A percentile compares a stretch with the other conserved stretches of the same genome.
Conservation (phyloP, 176 grass and related monocot species). For the Ananas comosus region DNA sequence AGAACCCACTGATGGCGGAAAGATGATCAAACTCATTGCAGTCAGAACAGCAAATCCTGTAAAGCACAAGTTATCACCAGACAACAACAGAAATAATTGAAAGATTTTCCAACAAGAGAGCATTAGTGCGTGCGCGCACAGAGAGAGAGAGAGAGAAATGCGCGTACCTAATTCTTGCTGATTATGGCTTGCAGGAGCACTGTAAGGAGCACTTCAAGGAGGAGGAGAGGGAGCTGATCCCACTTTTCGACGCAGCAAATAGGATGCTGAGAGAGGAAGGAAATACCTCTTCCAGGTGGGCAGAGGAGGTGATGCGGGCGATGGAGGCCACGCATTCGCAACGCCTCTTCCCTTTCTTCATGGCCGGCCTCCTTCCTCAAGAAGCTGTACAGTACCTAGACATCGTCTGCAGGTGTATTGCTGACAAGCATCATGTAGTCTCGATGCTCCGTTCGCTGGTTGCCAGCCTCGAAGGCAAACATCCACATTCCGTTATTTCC, state of each 20-base stretch:
- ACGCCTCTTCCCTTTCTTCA: constrained; percentile 79
- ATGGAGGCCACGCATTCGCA: constrained; percentile 83
- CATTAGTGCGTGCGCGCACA: not conserved
- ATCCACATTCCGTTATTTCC: constrained; percentile 13
- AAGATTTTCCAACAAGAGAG: too few relatives aligned
- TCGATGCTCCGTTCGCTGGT: constrained; percentile 60
- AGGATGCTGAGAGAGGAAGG: constrained; percentile 57
- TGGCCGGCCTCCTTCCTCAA: constrained; percentile 76
- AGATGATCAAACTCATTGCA: too few relatives aligned
- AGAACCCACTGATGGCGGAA: too few relatives aligned
- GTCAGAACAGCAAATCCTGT: not conserved
- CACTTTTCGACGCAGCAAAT: constrained; percentile 48
- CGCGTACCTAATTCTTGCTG: constrained; percentile 12
- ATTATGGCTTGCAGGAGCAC: constrained; percentile 47
- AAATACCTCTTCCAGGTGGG: constrained; percentile 38
- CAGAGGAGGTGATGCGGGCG: constrained; percentile 31
- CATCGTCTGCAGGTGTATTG: constrained; percentile 46
- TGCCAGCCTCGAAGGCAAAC: constrained; percentile 40
- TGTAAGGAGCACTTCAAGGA: constrained; percentile 79
- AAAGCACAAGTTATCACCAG: not conserved
- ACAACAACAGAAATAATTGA: too few relatives aligned
- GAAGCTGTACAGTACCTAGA: constrained; percentile 86
- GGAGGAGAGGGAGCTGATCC: constrained; percentile 76
- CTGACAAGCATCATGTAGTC: constrained; percentile 39
- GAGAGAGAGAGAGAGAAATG: not conserved